Conservation (phyloP, 768 basidiomycete genomes). For the Lentinula detonsa region DNA sequence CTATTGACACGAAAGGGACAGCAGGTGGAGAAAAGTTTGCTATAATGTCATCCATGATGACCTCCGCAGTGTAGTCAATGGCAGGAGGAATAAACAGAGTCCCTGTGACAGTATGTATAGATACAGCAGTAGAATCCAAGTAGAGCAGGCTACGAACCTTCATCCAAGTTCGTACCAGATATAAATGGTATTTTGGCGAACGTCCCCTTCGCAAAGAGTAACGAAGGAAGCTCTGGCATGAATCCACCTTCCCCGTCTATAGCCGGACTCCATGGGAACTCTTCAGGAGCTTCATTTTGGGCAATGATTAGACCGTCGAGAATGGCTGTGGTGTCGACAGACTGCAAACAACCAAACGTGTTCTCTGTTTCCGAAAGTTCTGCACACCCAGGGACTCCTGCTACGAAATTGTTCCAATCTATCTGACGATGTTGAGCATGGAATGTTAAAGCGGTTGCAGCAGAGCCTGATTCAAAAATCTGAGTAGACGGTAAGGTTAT, state of each 20-base stretch:
- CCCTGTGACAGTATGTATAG: constrained; percentile 14
- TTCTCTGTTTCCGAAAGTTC: constrained; percentile 16
- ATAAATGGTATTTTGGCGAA: constrained; percentile 36
- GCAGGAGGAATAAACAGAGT: constrained; percentile 21
- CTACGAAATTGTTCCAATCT: constrained; percentile 9
- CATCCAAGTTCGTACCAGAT: constrained; percentile 36
- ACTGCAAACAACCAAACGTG: constrained; percentile 23
- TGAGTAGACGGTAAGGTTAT: constrained; percentile 1
- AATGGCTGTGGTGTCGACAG: constrained; percentile 10
- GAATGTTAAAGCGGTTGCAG: constrained; percentile 15
- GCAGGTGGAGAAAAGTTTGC: constrained; percentile 22
- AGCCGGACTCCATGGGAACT: constrained; percentile 27
- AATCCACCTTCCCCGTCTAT: constrained; percentile 36
- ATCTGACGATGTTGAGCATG: constrained; percentile 11
- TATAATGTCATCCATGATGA: constrained; percentile 14
- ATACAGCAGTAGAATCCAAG: not conserved
- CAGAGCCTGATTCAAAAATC: constrained; percentile 26
- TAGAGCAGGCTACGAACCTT: constrained; percentile 26
- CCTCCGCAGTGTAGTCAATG: constrained; percentile 17
- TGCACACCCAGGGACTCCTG: constrained; percentile 26
- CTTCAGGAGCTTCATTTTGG: constrained; percentile 10
- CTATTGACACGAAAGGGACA: constrained; percentile 7
- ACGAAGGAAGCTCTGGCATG: constrained; percentile 32
- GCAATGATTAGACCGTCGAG: constrained; percentile 10
- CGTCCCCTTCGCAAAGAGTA: constrained; percentile 18